Evolutionary conservation across 2,329 filamentous ascomycete genomes (phyloP).

Genomic region (Echinosphaeria canescens): DNA sequence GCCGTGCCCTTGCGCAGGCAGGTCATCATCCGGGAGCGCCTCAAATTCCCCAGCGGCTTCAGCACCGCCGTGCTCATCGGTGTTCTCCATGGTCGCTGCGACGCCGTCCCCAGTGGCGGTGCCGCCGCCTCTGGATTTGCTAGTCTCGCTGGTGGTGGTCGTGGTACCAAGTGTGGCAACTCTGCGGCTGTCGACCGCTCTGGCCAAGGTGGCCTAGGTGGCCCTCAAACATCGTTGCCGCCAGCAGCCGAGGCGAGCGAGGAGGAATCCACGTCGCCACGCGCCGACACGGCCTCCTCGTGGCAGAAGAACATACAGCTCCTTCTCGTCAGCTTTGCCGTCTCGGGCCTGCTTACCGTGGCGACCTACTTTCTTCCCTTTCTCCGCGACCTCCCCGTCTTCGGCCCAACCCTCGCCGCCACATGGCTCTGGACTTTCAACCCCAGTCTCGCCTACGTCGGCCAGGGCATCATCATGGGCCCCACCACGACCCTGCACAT

Average conservation of each 20-base stretch:
- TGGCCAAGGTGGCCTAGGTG: too few species aligned
- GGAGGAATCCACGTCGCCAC: too few species aligned
- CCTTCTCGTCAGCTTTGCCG: constrained; percentile 30
- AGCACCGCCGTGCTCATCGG: constrained; percentile 87
- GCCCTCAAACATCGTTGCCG: too few species aligned
- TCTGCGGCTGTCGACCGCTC: background rate
- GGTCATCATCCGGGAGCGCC: constrained; percentile 78
- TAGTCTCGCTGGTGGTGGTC: constrained; percentile 8
- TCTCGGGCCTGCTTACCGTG: constrained; percentile 50
- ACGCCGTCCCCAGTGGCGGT: too few species aligned
- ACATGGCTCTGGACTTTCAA: constrained; percentile 94
- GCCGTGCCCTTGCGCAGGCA: constrained; percentile 80
- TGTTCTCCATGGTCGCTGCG: constrained; percentile 49
- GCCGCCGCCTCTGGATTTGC: constrained; percentile 7
- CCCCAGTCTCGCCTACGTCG: constrained; percentile 89
- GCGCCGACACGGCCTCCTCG: constrained; percentile 3
- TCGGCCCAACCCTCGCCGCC: constrained; percentile 51
- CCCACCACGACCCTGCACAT: constrained; percentile 89
- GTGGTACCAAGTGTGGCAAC: constrained; percentile 1
- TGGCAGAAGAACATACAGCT: constrained; percentile 26
- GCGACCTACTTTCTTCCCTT: constrained; percentile 78
- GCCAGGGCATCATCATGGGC: constrained; percentile 97
- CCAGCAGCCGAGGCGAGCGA: too few species aligned
- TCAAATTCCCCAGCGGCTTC: constrained; percentile 90
- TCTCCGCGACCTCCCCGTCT: constrained; percentile 68